These are phyloP conservation scores for Ophiostoma populinum DNA, from an alignment of 2,329 filamentous ascomycete genomes.

Conservation along the genomic window DNA sequence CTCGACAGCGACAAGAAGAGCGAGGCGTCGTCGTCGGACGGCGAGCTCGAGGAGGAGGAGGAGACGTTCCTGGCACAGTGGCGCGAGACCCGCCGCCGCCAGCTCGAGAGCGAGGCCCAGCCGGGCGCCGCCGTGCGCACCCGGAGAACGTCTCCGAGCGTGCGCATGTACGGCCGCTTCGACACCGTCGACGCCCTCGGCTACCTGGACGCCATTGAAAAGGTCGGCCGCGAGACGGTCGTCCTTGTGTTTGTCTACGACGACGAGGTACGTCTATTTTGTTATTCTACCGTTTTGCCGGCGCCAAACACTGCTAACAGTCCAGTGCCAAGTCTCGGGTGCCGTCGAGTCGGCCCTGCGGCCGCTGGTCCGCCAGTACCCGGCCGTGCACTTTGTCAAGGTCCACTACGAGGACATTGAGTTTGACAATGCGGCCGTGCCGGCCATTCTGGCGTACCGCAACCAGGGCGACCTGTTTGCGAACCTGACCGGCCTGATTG, in stretches of 20 bases:
- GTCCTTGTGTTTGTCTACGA: conserved; percentile 94
- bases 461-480: conserved; percentile 79
- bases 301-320: background rate
- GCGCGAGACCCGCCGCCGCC: conserved; percentile 62
- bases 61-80: conserved; percentile 70
- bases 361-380: conserved; percentile 54
- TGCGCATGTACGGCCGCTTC: conserved; percentile 60
- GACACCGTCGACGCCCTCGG: conserved; percentile 77
- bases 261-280: conserved; percentile 45
- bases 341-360: conserved; percentile 64
- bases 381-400: conserved; percentile 71
- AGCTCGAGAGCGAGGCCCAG: conserved; percentile 50
- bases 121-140: conserved; percentile 26
- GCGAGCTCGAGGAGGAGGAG: conserved; percentile 46
- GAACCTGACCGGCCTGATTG: conserved; percentile 71
- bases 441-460: conserved; percentile 75
- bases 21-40: conserved; percentile 22
- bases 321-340: conserved; percentile 58
- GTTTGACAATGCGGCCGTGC: conserved; percentile 77
- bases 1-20: conserved; percentile 20
- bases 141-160: conserved; percentile 58
- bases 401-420: conserved; percentile 84
- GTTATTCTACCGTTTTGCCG: conserved; percentile 9
- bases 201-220: conserved; percentile 93
- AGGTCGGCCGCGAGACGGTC: conserved; percentile 59